A percentile compares a stretch with the other conserved stretches of the same genome.
phyloP scores from a whole-genome alignment of 1,284 basidiomycete genomes.

The Xerocomus amazonicus region DNA sequence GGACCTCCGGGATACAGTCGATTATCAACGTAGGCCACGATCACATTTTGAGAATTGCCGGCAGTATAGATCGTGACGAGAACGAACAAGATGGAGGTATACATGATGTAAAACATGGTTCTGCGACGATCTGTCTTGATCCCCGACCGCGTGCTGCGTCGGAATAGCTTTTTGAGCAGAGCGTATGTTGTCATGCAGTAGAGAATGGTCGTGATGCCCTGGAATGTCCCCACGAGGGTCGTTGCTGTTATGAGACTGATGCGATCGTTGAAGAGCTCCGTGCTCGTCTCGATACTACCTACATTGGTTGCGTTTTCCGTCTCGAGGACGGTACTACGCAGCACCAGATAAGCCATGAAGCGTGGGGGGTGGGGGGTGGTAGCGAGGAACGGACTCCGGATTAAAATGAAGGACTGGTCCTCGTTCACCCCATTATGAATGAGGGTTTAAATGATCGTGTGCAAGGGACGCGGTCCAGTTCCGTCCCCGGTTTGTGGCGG shows the following conservation, averaged over 20 bases:
- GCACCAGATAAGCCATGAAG: constrained; percentile 6
- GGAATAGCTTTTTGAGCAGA: constrained; percentile 22
- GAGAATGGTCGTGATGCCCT: constrained; percentile 21
- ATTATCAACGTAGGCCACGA: constrained; percentile 35
- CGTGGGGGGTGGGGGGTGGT: constrained; percentile 7
- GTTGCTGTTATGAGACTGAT: constrained; percentile 26
- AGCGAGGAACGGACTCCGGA: constrained; percentile 1
- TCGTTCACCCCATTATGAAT: constrained; percentile 15
- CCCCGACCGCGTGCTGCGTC: constrained; percentile 2
- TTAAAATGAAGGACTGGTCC: constrained; percentile 13
- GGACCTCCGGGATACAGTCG: constrained; percentile 34
- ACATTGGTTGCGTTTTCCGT: constrained; percentile 6
- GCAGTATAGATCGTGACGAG: constrained; percentile 31
- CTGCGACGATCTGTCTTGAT: constrained; percentile 11
- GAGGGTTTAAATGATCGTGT: constrained; percentile 26
- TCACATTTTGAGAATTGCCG: constrained; percentile 24
- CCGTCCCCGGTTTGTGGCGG: background rate
- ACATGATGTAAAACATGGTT: constrained; percentile 27
- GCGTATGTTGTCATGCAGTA: constrained; percentile 21
- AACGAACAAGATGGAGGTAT: constrained; percentile 30
- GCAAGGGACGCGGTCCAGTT: constrained; percentile 9
- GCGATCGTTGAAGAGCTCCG: constrained; percentile 17
- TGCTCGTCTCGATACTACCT: constrained; percentile 4
- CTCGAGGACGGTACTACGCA: constrained; percentile 2
- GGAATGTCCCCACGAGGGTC: constrained; percentile 22